A percentile compares a stretch with the other conserved stretches of the same genome.
phyloP scores from a whole-genome alignment of 2,329 filamentous ascomycete genomes.

The Pseudovirgaria hyperparasitica region DNA sequence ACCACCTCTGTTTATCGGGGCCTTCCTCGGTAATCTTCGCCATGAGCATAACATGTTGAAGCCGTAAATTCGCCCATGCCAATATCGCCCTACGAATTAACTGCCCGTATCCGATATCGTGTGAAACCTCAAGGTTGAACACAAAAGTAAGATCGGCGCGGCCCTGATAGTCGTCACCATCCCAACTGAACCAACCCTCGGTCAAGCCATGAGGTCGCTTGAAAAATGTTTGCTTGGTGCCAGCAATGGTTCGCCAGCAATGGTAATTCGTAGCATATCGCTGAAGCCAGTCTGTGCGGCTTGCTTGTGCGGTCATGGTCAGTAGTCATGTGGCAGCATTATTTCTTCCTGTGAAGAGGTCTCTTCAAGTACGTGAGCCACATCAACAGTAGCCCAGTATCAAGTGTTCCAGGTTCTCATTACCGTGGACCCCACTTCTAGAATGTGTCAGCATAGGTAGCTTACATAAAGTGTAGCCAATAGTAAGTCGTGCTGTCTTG shows the following conservation, averaged over 20 bases:
- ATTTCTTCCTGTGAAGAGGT: no score
- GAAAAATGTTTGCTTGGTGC: constrained; percentile 13
- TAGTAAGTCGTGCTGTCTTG: no score
- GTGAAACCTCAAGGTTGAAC: constrained; percentile 23
- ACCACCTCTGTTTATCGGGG: constrained; percentile 11
- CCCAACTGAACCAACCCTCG: constrained; percentile 31
- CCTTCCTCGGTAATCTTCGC: constrained; percentile 14
- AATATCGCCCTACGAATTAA: constrained; percentile 22
- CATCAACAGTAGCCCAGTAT: no score
- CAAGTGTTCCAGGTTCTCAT: no score
- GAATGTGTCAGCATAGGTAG: no score
- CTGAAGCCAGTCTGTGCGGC: constrained; percentile 30
- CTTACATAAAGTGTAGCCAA: no score
- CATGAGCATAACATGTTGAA: constrained; percentile 26
- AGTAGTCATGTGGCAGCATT: no score
- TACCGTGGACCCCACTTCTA: no score
- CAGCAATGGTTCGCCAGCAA: constrained; percentile 17
- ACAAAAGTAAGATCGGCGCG: constrained; percentile 31
- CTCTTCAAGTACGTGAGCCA: no score
- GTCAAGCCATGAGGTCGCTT: constrained; percentile 29
- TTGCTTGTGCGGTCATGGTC: neutral
- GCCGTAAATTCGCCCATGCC: constrained; percentile 27
- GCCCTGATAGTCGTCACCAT: constrained; percentile 31
- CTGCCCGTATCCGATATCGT: constrained; percentile 14
- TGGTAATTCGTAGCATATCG: constrained; percentile 27